Evolutionary conservation across 2,329 filamentous ascomycete genomes (phyloP), one percentile per base, ranked within the genome.

Genomic region (Cryphonectria carpinicola): DNA sequence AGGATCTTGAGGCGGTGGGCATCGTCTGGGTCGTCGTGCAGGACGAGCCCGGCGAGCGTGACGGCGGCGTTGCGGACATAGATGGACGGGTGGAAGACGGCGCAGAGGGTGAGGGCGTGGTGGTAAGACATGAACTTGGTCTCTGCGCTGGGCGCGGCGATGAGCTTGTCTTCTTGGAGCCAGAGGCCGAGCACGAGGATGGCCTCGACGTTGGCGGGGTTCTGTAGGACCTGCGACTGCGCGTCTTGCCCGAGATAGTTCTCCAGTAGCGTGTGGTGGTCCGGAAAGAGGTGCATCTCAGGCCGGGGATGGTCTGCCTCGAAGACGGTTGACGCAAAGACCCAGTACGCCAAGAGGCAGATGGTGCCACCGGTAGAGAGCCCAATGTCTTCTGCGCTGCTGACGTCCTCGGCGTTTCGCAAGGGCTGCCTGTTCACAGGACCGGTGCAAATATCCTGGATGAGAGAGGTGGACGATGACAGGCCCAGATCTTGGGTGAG

Each of bases 401-500:
- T 65, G 10, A 76, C 66, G 5, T 78, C 74, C 35, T 78, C 77
- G 1, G 74, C 67, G 4, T 75, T 72, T 1, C 81, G 81, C 11
- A 88, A 78, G 1, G 87, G 86, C 41, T 86, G 81, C 70, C 79
- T 78, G 67, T 80, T 76, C 65, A 84, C 77, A 19, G 83, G 79
- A 1, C 80, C 79, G 68, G 82, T 76, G 72, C 83, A 79, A 54
- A 85, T 78, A 66, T 82, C 81, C 70, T 82, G 82, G 22, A 90
- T 81, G 49, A 87, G 82, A 4, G 80, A 76, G 19, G 81, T 80
- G 0, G 84, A 81, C 49, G 83, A 81, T 10, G 83, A 81, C 17
- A 92, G 77, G 14, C 87, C 88, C 2, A 92, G 79, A 76, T 92
- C 89, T 67, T 88, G 85, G 22, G 90, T 87, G 67, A 93, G 82